A percentile compares a stretch with the other conserved stretches of the same genome.
Conservation (phyloP, 768 basidiomycete genomes). For the Cystobasidium ongulense region DNA sequence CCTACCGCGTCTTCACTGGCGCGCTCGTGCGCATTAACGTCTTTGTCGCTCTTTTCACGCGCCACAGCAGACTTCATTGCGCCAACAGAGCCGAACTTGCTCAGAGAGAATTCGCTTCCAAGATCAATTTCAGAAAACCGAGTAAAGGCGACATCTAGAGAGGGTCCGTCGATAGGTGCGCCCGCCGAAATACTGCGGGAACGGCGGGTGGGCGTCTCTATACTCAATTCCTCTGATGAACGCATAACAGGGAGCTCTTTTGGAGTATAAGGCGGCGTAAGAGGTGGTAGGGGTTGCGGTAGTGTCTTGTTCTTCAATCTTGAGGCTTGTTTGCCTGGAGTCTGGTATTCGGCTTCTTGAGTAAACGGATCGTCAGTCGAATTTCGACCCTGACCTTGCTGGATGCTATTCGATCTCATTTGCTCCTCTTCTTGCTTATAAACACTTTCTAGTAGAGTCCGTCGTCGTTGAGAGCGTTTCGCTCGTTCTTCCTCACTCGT, state of each 20-base stretch:
- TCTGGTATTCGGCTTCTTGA: no score
- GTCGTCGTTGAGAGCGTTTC: background rate
- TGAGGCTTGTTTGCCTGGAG: no score
- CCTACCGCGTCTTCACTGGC: no score
- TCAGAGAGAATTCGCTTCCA: constrained; percentile 5
- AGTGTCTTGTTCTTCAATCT: background rate
- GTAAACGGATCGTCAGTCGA: background rate
- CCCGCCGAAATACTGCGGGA: background rate
- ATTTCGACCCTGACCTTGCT: background rate
- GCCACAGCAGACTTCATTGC: background rate
- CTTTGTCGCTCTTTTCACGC: background rate
- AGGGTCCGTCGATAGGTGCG: background rate
- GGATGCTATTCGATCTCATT: no score
- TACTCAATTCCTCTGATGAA: background rate
- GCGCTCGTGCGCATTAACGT: no score
- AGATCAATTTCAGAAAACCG: constrained; percentile 24
- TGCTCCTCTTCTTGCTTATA: constrained; percentile 11
- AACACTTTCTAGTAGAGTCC: constrained; percentile 18
- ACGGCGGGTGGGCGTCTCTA: background rate
- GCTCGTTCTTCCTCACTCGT: constrained; percentile 8
- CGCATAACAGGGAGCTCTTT: background rate
- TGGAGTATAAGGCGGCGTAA: constrained; percentile 2
- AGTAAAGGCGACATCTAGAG: constrained; percentile 8
- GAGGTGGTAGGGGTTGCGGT: background rate
- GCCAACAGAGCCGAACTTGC: background rate